Percentiles rank a stretch among this genome's conserved stretches.
Evolutionary conservation across 1,139 yeast genomes (phyloP).

Genomic region (Diutina pseudorugosa): DNA sequence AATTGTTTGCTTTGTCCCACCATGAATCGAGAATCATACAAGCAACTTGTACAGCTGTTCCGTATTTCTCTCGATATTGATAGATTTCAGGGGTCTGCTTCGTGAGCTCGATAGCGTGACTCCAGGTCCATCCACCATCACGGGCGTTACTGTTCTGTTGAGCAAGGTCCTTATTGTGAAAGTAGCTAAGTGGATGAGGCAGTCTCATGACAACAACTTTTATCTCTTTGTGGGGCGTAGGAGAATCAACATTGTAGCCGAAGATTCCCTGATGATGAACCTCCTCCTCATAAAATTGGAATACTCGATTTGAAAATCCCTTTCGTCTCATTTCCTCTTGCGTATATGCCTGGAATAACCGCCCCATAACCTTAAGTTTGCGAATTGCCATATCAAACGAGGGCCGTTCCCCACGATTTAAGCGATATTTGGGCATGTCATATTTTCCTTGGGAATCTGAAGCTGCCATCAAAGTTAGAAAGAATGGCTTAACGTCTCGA

Average conservation of each 20-base stretch:
- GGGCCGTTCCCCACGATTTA: conserved; percentile 47
- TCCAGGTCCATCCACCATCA: conserved; percentile 63
- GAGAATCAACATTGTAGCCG: conserved; percentile 22
- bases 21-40: conserved; percentile 76
- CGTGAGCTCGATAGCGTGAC: conserved; percentile 69
- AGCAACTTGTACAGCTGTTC: conserved; percentile 63
- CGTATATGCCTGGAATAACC: conserved; percentile 89
- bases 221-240: conserved; percentile 46
- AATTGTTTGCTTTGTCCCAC: conserved; percentile 46
- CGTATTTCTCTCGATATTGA: conserved; percentile 8
- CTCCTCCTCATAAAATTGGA: conserved; percentile 64
- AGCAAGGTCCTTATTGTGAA: conserved; percentile 70
- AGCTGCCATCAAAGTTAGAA: conserved; percentile 67
- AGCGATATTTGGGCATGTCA: conserved; percentile 58
- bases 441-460: conserved; percentile 61
- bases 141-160: conserved; percentile 74
- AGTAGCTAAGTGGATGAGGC: conserved; percentile 53
- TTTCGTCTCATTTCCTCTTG: conserved; percentile 78
- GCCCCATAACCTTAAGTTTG: conserved; percentile 73
- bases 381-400: conserved; percentile 62
- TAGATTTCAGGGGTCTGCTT: conserved; percentile 20
- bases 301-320: conserved; percentile 73
- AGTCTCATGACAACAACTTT: conserved; percentile 67
- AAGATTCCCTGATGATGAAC: conserved; percentile 19
- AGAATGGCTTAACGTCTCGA: conserved; percentile 63